Evolutionary conservation across 805 yeast species (phyloP), one percentile per base, ranked within the genome.

Genomic region (Jamesozyma spencerorum): DNA sequence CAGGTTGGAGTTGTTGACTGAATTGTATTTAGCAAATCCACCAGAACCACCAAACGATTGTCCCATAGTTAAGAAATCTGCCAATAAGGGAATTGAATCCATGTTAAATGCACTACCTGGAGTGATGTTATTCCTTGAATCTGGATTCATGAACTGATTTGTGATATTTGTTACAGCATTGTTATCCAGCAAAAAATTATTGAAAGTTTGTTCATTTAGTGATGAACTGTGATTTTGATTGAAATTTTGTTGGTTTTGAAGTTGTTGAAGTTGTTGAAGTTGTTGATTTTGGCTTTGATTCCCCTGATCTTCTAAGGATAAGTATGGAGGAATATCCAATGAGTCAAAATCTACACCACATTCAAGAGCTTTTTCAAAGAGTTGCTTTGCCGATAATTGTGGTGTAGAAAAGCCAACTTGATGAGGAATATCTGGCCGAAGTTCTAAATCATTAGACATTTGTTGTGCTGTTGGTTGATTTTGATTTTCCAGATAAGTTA

Each of bases 361-460:
- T 37, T 51, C 56, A 17, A 48, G 39, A 10, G 54, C 58, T 27
- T 53, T 57, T 46, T 64, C 62, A 39, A 62, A 58, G 18, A 70
- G 47, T 28, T 73, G 75, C 15, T 65, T 63, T 1, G 81, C 79
- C 11, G 68, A 53, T 34, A 77, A 53, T 57, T 85, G 94, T 2
- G 95, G 95, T 1, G 94, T 82, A 1, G 94, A 76, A 55, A 83
- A 85, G 2, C 80, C 84, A 19, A 82, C 87, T 51, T 82, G 86
- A 34, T 71, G 72, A 1, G 88, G 87, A 2, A 55, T 43, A 41
- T 53, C 60, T n/a, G 48, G 41, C 31, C 50, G 38, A 13, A 45
- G 38, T 34, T 47, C 50, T n/a, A 46, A 17, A 20, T 49, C 54
- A 19, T 35, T 42, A 20, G 41, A 36, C n/a, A 39, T 37, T 29